phyloP scores from a whole-genome alignment of 371 early-diverging fungal species.

The Mortierella sp. region DNA sequence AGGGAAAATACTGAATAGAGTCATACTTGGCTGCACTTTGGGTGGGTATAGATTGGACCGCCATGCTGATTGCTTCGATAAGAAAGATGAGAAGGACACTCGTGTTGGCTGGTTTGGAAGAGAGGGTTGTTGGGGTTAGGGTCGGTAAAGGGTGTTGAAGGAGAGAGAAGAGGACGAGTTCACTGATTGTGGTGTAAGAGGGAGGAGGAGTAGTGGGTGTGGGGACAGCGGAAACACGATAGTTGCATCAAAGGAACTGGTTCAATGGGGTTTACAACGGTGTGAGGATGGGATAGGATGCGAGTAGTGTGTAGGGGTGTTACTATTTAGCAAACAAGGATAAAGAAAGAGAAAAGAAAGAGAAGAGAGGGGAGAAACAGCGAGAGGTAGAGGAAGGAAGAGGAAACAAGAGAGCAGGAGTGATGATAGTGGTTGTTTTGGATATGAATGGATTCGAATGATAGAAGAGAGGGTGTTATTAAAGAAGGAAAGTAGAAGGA shows the following conservation, averaged over 20 bases:
- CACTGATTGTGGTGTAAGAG: constrained; percentile 54
- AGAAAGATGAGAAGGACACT: constrained; percentile 14
- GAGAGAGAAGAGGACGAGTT: not conserved
- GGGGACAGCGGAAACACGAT: constrained; percentile 30
- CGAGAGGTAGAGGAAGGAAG: not conserved
- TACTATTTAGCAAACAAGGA: too few relatives aligned
- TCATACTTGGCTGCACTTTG: not conserved
- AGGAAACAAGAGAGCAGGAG: not conserved
- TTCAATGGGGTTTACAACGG: constrained; percentile 5
- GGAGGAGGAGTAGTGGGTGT: constrained; percentile 29
- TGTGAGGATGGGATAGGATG: not conserved
- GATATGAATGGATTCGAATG: constrained; percentile 5
- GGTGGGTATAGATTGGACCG: constrained; percentile 15
- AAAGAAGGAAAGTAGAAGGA: not conserved
- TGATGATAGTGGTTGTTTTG: constrained; percentile 10
- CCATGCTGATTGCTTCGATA: constrained; percentile 8
- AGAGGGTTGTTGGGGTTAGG: not conserved
- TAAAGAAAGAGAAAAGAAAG: not conserved
- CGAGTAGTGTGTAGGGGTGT: not conserved
- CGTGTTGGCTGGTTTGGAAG: constrained; percentile 5
- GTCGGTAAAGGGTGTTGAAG: not conserved
- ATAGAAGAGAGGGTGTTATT: not conserved
- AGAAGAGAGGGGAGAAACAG: not conserved
- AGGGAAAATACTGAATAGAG: not conserved
- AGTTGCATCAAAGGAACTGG: constrained; percentile 41